Evolutionary conservation across 1,139 yeast genomes (phyloP).

Genomic region (Wickerhamomyces sp.): DNA sequence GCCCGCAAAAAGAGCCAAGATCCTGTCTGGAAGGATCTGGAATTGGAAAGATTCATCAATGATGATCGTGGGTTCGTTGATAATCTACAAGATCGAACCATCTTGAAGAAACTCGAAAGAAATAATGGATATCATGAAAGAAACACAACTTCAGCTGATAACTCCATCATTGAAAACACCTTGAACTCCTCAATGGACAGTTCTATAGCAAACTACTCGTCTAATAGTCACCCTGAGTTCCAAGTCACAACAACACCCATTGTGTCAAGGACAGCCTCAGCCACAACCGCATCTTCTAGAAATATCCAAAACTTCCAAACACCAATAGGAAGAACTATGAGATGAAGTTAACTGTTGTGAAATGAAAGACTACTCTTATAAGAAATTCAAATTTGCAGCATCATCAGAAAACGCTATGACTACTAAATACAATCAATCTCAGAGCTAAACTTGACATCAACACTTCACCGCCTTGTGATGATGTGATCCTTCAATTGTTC

Average conservation of each 20-base stretch:
- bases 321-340: conserved; percentile 23
- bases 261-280: conserved; percentile 11
- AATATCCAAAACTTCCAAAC: conserved; percentile 22
- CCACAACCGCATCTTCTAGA: conserved; percentile 5
- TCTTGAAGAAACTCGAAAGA: conserved; percentile 11
- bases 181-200: conserved; percentile 17
- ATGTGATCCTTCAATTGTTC: too few relatives aligned
- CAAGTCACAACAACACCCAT: conserved; percentile 23
- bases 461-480: too few relatives aligned
- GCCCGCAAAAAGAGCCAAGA: conserved; percentile 24
- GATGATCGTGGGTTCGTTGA: conserved; percentile 10
- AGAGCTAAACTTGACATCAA: too few relatives aligned
- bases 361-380: not conserved
- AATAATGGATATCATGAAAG: conserved; percentile 4
- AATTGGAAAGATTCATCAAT: conserved; percentile 26
- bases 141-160: not conserved
- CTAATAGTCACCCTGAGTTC: conserved; percentile 5
- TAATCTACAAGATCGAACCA: conserved; percentile 3
- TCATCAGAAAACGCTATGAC: too few relatives aligned
- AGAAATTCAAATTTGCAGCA: too few relatives aligned
- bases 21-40: conserved; percentile 31
- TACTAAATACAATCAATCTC: too few relatives aligned
- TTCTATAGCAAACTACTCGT: conserved; percentile 4
- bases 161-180: not conserved
- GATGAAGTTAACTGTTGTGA: conserved; percentile 10